These are phyloP conservation scores for Ceratopteris richardii DNA, from an alignment of 75 land plant species.

Conservation along the genomic window DNA sequence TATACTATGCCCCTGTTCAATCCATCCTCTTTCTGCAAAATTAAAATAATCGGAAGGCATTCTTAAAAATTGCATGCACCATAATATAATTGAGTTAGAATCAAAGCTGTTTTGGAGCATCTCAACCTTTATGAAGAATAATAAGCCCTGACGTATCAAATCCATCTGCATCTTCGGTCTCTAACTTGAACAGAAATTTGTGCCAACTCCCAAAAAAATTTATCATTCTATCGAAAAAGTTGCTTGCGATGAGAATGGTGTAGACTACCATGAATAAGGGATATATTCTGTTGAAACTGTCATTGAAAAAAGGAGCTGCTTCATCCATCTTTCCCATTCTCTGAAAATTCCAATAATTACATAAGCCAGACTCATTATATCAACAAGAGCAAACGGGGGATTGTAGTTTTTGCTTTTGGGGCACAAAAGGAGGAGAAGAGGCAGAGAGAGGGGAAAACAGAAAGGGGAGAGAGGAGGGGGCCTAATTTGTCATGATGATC, in stretches of 20 bases:
- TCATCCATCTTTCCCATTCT: slow-evolving; percentile 88
- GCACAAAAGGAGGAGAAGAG: no score
- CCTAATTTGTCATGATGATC: not conserved
- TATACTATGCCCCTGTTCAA: slow-evolving; percentile 71
- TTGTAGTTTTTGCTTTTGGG: no score
- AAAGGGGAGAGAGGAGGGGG: no score
- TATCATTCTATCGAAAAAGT: slow-evolving; percentile 75
- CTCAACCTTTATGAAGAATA: slow-evolving; percentile 81
- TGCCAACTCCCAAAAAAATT: slow-evolving; percentile 85
- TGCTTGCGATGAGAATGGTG: slow-evolving; percentile 84
- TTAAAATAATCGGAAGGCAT: no score
- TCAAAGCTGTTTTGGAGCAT: not conserved
- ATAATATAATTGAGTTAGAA: not conserved
- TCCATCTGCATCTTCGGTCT: slow-evolving; percentile 77
- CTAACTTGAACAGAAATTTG: slow-evolving; percentile 62
- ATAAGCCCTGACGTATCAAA: slow-evolving; percentile 97
- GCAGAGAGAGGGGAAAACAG: no score
- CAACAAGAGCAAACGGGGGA: not conserved
- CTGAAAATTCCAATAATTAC: slow-evolving; percentile 40
- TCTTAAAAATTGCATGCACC: not conserved
- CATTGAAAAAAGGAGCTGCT: slow-evolving; percentile 73
- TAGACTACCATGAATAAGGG: slow-evolving; percentile 97
- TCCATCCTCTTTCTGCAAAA: slow-evolving; percentile 74
- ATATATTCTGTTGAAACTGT: slow-evolving; percentile 73
- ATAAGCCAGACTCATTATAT: not conserved